Percentiles rank a stretch among this genome's conserved stretches.
These are phyloP conservation scores for Davidsoniella eucalypti DNA, from an alignment of 2,329 filamentous ascomycete genomes.

Conservation along the genomic window DNA sequence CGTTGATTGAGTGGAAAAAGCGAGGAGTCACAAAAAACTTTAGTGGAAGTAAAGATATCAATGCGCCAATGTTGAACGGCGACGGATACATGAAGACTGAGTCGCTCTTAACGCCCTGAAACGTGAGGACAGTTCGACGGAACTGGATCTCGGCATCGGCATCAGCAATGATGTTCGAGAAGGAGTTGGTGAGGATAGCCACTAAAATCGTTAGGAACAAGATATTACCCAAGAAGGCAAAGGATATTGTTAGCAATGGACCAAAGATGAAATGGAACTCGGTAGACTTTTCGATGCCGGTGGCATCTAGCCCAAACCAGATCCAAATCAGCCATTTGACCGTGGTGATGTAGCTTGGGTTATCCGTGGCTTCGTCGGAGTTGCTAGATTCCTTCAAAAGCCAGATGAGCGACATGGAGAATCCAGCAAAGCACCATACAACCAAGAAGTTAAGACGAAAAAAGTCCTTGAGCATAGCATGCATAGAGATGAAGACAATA, in stretches of 20 bases:
- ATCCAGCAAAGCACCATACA: constrained; percentile 53
- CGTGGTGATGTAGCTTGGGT: constrained; percentile 35
- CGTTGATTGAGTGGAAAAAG: constrained; percentile 57
- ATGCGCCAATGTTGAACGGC: constrained; percentile 52
- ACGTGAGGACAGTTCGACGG: constrained; percentile 52
- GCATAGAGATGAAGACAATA: constrained; percentile 56
- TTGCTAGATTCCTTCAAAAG: constrained; percentile 23
- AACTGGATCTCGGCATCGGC: constrained; percentile 56
- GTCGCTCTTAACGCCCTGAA: constrained; percentile 59
- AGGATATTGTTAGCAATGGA: constrained; percentile 52
- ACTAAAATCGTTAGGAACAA: constrained; percentile 60
- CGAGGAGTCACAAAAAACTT: constrained; percentile 45
- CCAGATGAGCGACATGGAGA: constrained; percentile 54
- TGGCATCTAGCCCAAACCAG: constrained; percentile 59
- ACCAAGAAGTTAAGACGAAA: constrained; percentile 49
- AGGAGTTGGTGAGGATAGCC: constrained; percentile 57
- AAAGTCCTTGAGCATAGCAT: constrained; percentile 62
- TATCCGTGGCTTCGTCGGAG: constrained; percentile 16
- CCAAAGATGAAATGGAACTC: constrained; percentile 52
- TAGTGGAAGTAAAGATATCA: constrained; percentile 45
- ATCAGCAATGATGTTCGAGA: constrained; percentile 52
- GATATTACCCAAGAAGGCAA: constrained; percentile 59
- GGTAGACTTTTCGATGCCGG: constrained; percentile 31
- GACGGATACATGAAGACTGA: constrained; percentile 54
- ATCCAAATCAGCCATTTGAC: constrained; percentile 68